Evolutionary conservation across 225 moss, liverwort and hornwort genomes (phyloP).

Genomic region (Pseudoscleropodium purum): DNA sequence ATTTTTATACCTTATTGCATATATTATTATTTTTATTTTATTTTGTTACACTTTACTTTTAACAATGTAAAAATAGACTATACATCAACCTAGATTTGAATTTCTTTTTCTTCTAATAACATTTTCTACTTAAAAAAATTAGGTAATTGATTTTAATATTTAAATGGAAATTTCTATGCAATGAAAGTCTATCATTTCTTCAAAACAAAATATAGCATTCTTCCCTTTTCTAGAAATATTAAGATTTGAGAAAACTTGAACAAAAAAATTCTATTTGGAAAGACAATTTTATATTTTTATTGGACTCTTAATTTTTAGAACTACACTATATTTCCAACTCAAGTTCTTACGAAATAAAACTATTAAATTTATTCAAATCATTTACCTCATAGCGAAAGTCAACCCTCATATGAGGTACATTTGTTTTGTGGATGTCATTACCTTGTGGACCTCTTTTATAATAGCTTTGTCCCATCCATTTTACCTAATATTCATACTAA

Average conservation of each 20-base stretch:
- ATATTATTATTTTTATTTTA: background rate
- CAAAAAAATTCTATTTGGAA: background rate
- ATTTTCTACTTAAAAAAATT: background rate
- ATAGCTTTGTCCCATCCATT: slow-evolving; percentile 84
- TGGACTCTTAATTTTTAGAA: background rate
- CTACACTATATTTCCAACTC: background rate
- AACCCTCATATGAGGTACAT: slow-evolving; percentile 91
- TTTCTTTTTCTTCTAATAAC: too few relatives aligned
- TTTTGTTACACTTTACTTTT: background rate
- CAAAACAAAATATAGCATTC: background rate
- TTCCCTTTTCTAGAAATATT: too few relatives aligned
- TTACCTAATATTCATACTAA: slow-evolving; percentile 24
- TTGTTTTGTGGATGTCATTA: slow-evolving; percentile 94
- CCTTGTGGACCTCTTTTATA: slow-evolving; percentile 73
- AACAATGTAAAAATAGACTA: accelerated
- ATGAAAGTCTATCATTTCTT: accelerated
- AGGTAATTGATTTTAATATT: background rate
- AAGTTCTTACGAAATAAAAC: background rate
- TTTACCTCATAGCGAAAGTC: slow-evolving; percentile 84
- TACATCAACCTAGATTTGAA: background rate
- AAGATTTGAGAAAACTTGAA: background rate
- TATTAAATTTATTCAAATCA: background rate
- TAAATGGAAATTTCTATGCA: background rate
- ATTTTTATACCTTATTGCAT: background rate
- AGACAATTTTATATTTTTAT: background rate